Base-by-base conservation (phyloP, 2,329 filamentous ascomycete genomes). In the Penicillium sp. region DNA sequence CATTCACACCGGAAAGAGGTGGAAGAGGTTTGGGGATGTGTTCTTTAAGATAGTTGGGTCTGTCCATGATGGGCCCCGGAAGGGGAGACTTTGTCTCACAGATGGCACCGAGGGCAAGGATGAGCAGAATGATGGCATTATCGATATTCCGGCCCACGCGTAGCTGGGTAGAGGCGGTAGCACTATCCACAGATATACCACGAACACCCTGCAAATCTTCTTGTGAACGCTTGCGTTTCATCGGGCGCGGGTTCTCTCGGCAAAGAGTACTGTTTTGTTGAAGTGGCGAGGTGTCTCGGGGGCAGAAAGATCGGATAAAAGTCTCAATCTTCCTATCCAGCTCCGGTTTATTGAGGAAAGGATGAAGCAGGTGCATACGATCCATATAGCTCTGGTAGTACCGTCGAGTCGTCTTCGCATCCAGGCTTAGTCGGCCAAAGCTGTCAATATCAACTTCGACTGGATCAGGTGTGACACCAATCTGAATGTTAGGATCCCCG, bases 21-120 rank as follows among this genome's bases (percentile, higher is more conserved):
- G 38, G 44, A 6, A 47, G 45, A 26, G 58, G 61, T 10, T 54
- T 55, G 40, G 61, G 63, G 26, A 66, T 66, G 20, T 42, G 47
- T 46, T 61, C 60, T 42, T 54, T 57, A 42, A 49, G 63, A 47
- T 56, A 66, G 50, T 62, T 61, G 26, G 52, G 44, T 9, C 43
- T 48, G 16, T 66, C 63, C 13, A 74, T 75, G 6, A 86, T 76
- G 2, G 85, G 74, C 2, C 74, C 74, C 14, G 78, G 78, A 9
- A 84, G 59, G 14, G 73, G 70, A 11, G 3, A 70, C 63, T 36
- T 72, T 70, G 49, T 76, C 49, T 75, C 67, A 58, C 87, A 91
- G 10, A 97, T 86, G 61, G 89, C 89, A 14, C 93, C 93, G 5
- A 98, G 72, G 0, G 91, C 91, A 44, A 97, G 75, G 1, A 95